Percentiles rank a stretch among this genome's conserved stretches.
These are phyloP conservation scores for Aspergillus neotritici DNA, from an alignment of 2,329 filamentous ascomycete genomes.

Conservation along the genomic window DNA sequence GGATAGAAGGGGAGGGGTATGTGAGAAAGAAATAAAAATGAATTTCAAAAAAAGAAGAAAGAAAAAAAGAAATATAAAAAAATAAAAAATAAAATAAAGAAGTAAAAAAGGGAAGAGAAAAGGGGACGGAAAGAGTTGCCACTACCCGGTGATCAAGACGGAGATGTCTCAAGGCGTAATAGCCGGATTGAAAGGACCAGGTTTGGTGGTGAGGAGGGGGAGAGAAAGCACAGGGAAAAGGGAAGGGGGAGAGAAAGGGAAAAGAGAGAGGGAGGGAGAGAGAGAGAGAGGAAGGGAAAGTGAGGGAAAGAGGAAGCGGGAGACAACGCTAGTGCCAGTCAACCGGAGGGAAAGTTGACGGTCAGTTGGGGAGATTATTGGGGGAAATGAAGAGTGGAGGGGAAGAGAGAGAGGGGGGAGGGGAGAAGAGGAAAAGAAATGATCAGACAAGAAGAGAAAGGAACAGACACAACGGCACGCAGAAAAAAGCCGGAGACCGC, in stretches of 20 bases:
- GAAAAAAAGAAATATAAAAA: slow-evolving; percentile 5
- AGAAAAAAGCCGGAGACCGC: slow-evolving; percentile 15
- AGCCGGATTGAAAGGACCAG: too few relatives aligned
- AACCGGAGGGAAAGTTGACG: too few relatives aligned
- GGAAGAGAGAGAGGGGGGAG: slow-evolving; percentile 9
- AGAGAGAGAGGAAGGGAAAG: neutral
- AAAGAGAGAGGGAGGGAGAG: slow-evolving; percentile 2
- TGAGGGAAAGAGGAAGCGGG: slow-evolving; percentile 1
- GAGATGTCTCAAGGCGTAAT: too few relatives aligned
- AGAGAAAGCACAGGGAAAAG: slow-evolving; percentile 1
- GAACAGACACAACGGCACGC: slow-evolving; percentile 12
- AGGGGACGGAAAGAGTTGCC: slow-evolving; percentile 6
- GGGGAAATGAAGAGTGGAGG: slow-evolving; percentile 1
- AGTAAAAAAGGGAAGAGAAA: neutral
- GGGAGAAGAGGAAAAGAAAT: slow-evolving; percentile 10
- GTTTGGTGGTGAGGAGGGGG: neutral
- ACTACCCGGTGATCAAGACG: slow-evolving; percentile 7
- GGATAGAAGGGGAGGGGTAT: slow-evolving; percentile 3
- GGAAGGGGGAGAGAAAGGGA: slow-evolving; percentile 4
- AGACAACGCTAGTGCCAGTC: neutral
- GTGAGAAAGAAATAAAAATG: slow-evolving; percentile 5
- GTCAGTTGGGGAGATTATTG: neutral
- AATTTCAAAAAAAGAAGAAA: slow-evolving; percentile 8
- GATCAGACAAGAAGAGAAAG: slow-evolving; percentile 4
- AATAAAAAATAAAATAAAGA: slow-evolving; percentile 13